A percentile compares a stretch with the other conserved stretches of the same genome.
Evolutionary conservation across 768 basidiomycete genomes (phyloP).

Genomic region (Termitomyces sp.): DNA sequence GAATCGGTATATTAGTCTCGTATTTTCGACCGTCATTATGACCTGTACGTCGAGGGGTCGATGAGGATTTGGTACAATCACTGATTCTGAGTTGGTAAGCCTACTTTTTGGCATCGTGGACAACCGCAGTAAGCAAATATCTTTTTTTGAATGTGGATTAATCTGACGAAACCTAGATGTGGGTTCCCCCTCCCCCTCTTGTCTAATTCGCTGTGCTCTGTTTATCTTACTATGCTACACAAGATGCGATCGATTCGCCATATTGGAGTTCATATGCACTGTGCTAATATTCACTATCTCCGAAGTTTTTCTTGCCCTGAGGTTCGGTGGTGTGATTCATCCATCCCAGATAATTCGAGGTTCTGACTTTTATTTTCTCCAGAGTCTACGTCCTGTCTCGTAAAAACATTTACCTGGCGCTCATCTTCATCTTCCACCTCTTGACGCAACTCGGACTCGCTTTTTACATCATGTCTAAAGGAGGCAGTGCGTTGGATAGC

Average conservation of each 20-base stretch:
- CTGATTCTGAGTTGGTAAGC: slow-evolving; percentile 6
- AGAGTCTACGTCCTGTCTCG: slow-evolving; percentile 15
- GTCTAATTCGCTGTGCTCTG: too few relatives aligned
- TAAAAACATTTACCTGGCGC: slow-evolving; percentile 11
- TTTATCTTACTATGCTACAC: not conserved
- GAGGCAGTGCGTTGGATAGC: not conserved
- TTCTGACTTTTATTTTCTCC: not conserved
- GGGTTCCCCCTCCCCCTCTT: not conserved
- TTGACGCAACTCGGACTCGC: slow-evolving; percentile 11
- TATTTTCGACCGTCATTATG: slow-evolving; percentile 7
- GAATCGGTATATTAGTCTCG: slow-evolving; percentile 17
- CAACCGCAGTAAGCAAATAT: not conserved
- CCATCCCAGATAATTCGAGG: not conserved
- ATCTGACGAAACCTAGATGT: slow-evolving; percentile 3
- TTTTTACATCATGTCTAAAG: slow-evolving; percentile 9
- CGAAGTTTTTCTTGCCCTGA: slow-evolving; percentile 15
- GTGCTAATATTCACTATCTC: slow-evolving; percentile 16
- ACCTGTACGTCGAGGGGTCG: slow-evolving; percentile 8
- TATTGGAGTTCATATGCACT: slow-evolving; percentile 11
- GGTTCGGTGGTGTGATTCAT: slow-evolving; percentile 4
- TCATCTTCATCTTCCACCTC: slow-evolving; percentile 9
- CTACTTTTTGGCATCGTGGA: slow-evolving; percentile 11
- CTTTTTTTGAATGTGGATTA: not conserved
- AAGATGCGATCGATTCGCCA: slow-evolving; percentile 14
- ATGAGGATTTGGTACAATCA: not conserved